Evolutionary conservation across 2,329 filamentous ascomycete genomes (phyloP).

Genomic region (Apiospora aurea): DNA sequence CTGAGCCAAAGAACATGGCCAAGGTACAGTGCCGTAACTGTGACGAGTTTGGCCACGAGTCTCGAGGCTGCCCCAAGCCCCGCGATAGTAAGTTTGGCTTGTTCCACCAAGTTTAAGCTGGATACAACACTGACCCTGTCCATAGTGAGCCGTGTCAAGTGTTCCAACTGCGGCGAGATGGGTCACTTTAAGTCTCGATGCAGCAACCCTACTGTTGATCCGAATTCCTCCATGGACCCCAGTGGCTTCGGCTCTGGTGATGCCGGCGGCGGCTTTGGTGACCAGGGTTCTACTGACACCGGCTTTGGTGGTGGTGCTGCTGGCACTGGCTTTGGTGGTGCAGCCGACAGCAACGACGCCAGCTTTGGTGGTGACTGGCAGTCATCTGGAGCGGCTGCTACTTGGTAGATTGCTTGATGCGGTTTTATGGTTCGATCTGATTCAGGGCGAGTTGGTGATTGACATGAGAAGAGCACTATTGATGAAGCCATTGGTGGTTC

Average conservation of each 20-base stretch:
- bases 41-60: conserved; percentile 56
- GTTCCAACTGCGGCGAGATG: conserved; percentile 61
- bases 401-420: background rate
- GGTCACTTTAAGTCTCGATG: conserved; percentile 53
- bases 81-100: conserved; percentile 53
- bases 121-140: conserved; percentile 34
- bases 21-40: conserved; percentile 58
- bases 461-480: background rate
- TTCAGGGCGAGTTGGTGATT: background rate
- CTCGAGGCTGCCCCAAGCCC: conserved; percentile 61
- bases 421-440: background rate
- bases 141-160: conserved; percentile 61
- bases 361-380: background rate
- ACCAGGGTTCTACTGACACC: conserved; percentile 25
- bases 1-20: conserved; percentile 52
- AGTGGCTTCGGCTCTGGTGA: conserved; percentile 26
- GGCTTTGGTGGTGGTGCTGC: conserved; percentile 22
- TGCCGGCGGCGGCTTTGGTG: conserved; percentile 27
- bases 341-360: background rate
- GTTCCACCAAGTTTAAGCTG: background rate
- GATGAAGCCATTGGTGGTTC: background rate
- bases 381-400: background rate
- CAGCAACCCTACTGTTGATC: conserved; percentile 41
- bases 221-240: conserved; percentile 25
- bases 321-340: background rate